Evolutionary conservation across 2,329 filamentous ascomycete species (phyloP).

Genomic region (Alternaria sp.): DNA sequence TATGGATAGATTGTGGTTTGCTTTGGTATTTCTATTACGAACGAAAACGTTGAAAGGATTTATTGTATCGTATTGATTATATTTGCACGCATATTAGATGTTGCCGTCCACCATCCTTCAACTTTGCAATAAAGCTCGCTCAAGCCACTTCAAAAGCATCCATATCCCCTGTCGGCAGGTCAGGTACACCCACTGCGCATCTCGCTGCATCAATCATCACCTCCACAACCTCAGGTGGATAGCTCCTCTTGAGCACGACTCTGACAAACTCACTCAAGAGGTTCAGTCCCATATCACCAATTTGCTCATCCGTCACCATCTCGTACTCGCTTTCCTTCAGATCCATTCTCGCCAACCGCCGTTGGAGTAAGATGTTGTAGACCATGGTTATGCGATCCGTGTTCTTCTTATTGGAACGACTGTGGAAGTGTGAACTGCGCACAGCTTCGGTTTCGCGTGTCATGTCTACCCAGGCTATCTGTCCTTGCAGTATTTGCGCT

Average conservation of each 20-base stretch:
- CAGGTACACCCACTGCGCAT: constrained; percentile 29
- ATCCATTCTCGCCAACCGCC: constrained; percentile 25
- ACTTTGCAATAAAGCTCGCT: neutral
- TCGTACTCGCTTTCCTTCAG: constrained; percentile 17
- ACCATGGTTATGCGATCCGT: constrained; percentile 18
- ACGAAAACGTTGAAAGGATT: neutral
- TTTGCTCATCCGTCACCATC: constrained; percentile 25
- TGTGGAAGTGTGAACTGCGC: constrained; percentile 20
- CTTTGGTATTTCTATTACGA: neutral
- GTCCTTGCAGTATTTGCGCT: constrained; percentile 29
- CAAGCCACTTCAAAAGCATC: constrained; percentile 33
- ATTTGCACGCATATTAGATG: neutral
- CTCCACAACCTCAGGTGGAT: constrained; percentile 34
- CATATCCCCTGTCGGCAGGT: constrained; percentile 40
- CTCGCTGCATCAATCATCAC: constrained; percentile 37
- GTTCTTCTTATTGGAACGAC: constrained; percentile 16
- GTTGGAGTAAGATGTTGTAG: constrained; percentile 27
- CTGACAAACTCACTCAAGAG: constrained; percentile 42
- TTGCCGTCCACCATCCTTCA: neutral
- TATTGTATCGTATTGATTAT: neutral
- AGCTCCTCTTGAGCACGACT: constrained; percentile 30
- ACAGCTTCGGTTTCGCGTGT: constrained; percentile 11
- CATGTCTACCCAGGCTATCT: constrained; percentile 41
- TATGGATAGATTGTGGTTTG: neutral
- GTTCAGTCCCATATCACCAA: constrained; percentile 34